Base-by-base conservation (phyloP, 805 yeast genomes). In the Myxozyma udenii region DNA sequence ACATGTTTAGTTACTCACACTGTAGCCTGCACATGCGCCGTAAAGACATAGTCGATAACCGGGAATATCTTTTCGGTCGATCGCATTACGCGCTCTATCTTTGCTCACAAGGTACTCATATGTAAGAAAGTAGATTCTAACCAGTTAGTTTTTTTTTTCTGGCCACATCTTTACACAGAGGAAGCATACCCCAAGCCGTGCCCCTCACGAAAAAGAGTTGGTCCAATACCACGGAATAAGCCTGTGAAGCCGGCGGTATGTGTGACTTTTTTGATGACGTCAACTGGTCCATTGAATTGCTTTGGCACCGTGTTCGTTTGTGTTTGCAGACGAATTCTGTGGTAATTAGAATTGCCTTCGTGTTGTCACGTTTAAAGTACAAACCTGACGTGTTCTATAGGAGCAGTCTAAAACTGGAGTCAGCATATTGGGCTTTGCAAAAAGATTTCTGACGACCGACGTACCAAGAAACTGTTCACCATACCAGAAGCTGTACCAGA, bases 401-500 rank as follows among this genome's bases (percentile, higher is more conserved):
- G 60, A 4, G 50, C 40, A 1, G 57, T 48, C 54, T 46, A 16
- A 4, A 12, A 7, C 33, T 14, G 14, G 9, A n/a, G n/a, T n/a
- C n/a, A n/a, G n/a, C n/a, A n/a, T n/a, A n/a, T n/a, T n/a, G n/a
- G n/a, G n/a, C n/a, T n/a, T n/a, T n/a, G n/a, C n/a, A n/a, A 25
- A 19, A 26, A 30, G 7, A 33, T 26, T 39, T n/a, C 25, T 7
- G 4, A 9, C 33, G 33, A 9, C 44, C 12, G 23, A 26, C 50
- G 7, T 40, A 48, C 60, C 60, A 91, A 67, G 46, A 90, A 78
- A 1, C 95, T 85, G 71, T 90, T 91, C 26, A 95, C 89, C 47
- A 88, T 69, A 23, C 98, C 98, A 33, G 95, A 96, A n/a, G 85
- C 87, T 3, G 83, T 79, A 61, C 98, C 98, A 64, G 95, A 80